Conservation (phyloP, 805 yeast species). For the Starmerella cellae region DNA sequence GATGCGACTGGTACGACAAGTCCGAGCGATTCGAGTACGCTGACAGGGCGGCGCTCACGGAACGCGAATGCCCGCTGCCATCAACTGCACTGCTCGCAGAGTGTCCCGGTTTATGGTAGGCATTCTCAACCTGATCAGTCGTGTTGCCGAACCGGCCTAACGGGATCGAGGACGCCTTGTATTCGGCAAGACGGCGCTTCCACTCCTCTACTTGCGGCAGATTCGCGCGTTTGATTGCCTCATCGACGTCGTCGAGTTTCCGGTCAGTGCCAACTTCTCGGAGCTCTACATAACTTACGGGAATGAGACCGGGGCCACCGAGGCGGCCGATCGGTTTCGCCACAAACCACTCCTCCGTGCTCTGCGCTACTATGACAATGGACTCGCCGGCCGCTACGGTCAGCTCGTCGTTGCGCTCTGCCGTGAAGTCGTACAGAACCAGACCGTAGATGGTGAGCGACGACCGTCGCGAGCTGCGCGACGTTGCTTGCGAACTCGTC, state of each 20-base stretch:
- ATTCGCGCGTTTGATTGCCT: constrained; percentile 49
- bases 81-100: neutral
- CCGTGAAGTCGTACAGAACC: constrained; percentile 73
- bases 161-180: constrained; percentile 79
- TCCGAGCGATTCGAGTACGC: neutral
- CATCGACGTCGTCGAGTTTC: constrained; percentile 42
- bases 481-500: constrained; percentile 2
- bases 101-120: neutral
- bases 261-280: constrained; percentile 60
- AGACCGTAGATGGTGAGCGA: constrained; percentile 51
- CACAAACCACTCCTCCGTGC: constrained; percentile 92
- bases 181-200: constrained; percentile 81
- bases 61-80: constrained; percentile 1
- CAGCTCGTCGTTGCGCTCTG: constrained; percentile 73
- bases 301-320: constrained; percentile 96
- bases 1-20: neutral
- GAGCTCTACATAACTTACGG: constrained; percentile 76
- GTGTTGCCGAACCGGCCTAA: constrained; percentile 36
- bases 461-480: constrained; percentile 25
- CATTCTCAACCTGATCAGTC: neutral
- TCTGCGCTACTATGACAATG: constrained; percentile 88
- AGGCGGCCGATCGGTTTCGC: constrained; percentile 90
- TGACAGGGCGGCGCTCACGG: neutral
- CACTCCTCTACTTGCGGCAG: constrained; percentile 92
- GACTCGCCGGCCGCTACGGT: constrained; percentile 77